Conservation (phyloP, 179 eudicot genomes). For the Beta macrorhiza region DNA sequence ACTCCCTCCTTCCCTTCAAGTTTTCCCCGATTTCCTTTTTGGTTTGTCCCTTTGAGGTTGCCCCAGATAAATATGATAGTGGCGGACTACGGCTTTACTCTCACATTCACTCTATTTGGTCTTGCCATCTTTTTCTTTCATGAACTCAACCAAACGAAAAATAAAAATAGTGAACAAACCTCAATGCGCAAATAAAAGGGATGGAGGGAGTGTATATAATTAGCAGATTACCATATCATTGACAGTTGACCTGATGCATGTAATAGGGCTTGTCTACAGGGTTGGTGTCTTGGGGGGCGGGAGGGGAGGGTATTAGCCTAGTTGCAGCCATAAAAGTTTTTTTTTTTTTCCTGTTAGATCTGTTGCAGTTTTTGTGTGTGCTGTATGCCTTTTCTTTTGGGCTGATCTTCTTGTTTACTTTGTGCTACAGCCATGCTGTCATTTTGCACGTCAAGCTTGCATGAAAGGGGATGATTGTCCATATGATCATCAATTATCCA, state of each 20-base stretch:
- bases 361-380: not conserved
- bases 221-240: not conserved
- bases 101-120: too few species aligned
- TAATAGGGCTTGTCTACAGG: not conserved
- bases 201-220: too few species aligned
- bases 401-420: slow-evolving; percentile 23
- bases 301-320: not conserved
- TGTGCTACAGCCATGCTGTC: slow-evolving; percentile 71
- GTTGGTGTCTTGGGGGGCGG: not conserved
- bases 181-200: too few species aligned
- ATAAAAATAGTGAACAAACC: too few species aligned
- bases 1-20: too few species aligned
- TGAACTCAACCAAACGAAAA: too few species aligned
- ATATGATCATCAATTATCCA: slow-evolving; percentile 83
- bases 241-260: not conserved
- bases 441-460: slow-evolving; percentile 85
- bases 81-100: too few species aligned
- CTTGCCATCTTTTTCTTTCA: too few species aligned
- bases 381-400: not conserved
- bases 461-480: slow-evolving; percentile 97
- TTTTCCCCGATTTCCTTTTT: too few species aligned
- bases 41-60: too few species aligned
- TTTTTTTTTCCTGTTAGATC: not conserved
- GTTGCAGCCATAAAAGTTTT: not conserved
- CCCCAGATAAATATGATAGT: too few species aligned